phyloP scores from a whole-genome alignment of 139 green algal species.

The Chlamydomonas eustigma region DNA sequence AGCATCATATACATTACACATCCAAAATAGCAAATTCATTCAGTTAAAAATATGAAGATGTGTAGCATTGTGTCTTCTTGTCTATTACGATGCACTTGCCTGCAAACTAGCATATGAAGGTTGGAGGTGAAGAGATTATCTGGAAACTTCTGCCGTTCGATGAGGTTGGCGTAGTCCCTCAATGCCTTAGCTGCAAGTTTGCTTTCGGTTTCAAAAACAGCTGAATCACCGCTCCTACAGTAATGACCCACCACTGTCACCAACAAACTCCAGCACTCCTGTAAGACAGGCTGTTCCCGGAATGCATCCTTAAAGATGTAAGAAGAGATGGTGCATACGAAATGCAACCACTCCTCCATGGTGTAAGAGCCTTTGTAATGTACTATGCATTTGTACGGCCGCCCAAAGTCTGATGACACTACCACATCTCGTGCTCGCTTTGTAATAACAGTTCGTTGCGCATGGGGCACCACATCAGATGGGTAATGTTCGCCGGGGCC shows the following conservation, averaged over 20 bases:
- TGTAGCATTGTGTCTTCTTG: too few species aligned
- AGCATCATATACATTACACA: neutral
- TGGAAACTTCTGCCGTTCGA: conserved; percentile 9
- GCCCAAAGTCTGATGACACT: conserved; percentile 3
- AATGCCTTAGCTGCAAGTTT: neutral
- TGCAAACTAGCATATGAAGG: conserved; percentile 14
- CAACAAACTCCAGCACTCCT: neutral
- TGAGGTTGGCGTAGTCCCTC: neutral
- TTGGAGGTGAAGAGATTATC: conserved; percentile 3
- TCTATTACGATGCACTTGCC: neutral
- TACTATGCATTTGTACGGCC: conserved; percentile 12
- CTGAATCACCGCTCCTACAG: neutral
- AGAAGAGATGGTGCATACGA: neutral
- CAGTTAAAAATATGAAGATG: too few species aligned
- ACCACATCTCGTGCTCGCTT: neutral
- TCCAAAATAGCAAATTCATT: too few species aligned
- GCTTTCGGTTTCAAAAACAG: neutral
- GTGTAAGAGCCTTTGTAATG: neutral
- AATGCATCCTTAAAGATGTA: conserved; percentile 3
- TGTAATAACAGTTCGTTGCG: neutral
- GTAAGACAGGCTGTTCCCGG: neutral
- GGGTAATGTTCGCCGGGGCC: neutral
- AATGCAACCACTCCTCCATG: conserved; percentile 17
- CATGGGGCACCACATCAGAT: neutral
- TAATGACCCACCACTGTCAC: conserved; percentile 1